Evolutionary conservation across 2,329 filamentous ascomycete species (phyloP).

Genomic region (Biscogniauxia mediterranea): DNA sequence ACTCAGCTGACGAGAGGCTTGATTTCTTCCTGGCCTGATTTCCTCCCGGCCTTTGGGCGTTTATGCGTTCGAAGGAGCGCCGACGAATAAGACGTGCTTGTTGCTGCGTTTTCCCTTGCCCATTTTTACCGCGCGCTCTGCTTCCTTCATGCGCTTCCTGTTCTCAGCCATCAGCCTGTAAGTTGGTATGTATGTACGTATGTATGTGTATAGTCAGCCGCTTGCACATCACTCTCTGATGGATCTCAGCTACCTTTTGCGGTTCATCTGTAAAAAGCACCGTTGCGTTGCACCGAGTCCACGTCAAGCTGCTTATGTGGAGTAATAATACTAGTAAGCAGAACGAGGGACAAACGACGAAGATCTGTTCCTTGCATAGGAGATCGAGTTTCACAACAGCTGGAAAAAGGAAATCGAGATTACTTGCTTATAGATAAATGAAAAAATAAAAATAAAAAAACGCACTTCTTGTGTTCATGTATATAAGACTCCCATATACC

Average conservation of each 20-base stretch:
- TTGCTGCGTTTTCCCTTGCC: not conserved
- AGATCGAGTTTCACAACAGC: not conserved
- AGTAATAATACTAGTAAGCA: not conserved
- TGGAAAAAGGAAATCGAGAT: not conserved
- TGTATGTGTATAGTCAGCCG: too few species aligned
- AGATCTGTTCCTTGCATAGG: not conserved
- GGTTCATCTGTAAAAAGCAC: not conserved
- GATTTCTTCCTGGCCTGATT: not conserved
- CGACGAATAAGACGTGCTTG: not conserved
- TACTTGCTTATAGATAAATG: not conserved
- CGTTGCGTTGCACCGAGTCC: not conserved
- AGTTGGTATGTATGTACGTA: not conserved
- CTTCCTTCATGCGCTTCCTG: not conserved
- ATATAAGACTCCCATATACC: too few species aligned
- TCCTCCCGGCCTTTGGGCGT: not conserved
- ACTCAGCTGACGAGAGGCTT: not conserved
- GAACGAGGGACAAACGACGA: not conserved
- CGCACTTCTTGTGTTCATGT: too few species aligned
- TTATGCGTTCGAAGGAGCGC: not conserved
- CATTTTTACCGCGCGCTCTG: not conserved
- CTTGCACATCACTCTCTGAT: not conserved
- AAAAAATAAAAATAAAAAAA: too few species aligned
- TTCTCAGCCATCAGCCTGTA: not conserved
- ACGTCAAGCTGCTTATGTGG: not conserved
- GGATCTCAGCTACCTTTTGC: not conserved